Conservation (phyloP, 2,329 filamentous ascomycete genomes). For the Paraphoma sp. region DNA sequence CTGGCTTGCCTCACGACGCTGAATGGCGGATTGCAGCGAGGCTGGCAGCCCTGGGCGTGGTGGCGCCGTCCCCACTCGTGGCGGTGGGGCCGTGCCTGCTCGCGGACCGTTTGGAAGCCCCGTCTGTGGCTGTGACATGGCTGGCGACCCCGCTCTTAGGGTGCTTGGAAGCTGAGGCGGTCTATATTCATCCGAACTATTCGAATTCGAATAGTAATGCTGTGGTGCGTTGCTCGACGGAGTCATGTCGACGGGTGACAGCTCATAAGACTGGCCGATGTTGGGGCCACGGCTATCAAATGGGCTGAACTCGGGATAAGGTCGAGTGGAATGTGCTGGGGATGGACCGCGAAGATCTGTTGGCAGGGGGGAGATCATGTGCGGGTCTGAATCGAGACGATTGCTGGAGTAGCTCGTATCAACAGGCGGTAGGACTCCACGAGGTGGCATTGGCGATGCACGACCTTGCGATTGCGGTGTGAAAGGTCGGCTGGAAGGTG, state of each 20-base stretch:
- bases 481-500: conserved; percentile 32
- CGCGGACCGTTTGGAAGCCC: conserved; percentile 29
- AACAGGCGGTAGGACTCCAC: conserved; percentile 36
- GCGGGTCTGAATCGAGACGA: conserved; percentile 30
- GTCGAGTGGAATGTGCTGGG: conserved; percentile 16
- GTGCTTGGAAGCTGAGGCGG: conserved; percentile 33
- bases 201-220: conserved; percentile 28
- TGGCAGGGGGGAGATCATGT: conserved; percentile 27
- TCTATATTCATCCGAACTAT: conserved; percentile 26
- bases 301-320: conserved; percentile 40
- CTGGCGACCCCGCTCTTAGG: conserved; percentile 39
- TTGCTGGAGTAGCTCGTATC: conserved; percentile 35
- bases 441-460: conserved; percentile 33
- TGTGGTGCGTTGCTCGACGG: conserved; percentile 21
- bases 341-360: conserved; percentile 23
- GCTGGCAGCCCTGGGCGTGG: conserved; percentile 42
- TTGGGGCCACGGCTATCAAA: conserved; percentile 36
- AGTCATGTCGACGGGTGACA: conserved; percentile 42
- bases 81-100: conserved; percentile 23
- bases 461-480: conserved; percentile 40
- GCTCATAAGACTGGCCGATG: conserved; percentile 38
- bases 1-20: conserved; percentile 44
- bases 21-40: conserved; percentile 44
- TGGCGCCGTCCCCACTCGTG: conserved; percentile 36
- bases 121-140: conserved; percentile 19